Base-by-base conservation (phyloP, 2,329 filamentous ascomycete species). In the Lachnellula occidentalis region DNA sequence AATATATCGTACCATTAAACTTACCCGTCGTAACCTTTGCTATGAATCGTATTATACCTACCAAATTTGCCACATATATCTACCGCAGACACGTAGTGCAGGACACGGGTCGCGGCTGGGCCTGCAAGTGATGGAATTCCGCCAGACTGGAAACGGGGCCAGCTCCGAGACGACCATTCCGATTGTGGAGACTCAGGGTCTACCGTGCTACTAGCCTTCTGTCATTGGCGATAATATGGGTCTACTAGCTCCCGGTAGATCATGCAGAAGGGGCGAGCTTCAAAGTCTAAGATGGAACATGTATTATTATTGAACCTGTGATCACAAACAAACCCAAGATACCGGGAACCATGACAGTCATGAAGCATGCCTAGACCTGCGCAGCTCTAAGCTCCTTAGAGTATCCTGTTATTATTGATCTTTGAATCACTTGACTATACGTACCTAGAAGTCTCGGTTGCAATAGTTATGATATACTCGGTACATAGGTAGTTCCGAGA, bases 141-240 rank as follows among this genome's bases (percentile, higher is more conserved):
- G 50, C 58, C 58, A 62, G 48, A 51, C 61, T 61, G 58, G 61
- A 64, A 60, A 31, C 34, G 58, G 59, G 50, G 49, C 51, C 14
- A 51, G 6, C 51, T 52, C 60, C 60, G 61, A 61, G 22, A 31
- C 9, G 6, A 21, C 58, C 54, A 57, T 43, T 12, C 58, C 39
- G 8, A 4, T 41, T 36, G 19, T 36, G 19, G 12, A 22, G 46
- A 21, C 14, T 45, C 49, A 22, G 19, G 5, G n/a, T n/a, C 34
- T 34, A n/a, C n/a, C n/a, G n/a, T n/a, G n/a, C n/a, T n/a, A 48
- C 27, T 22, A 24, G 21, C 34, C 17, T 45, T 36, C 7, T 50
- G 54, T 54, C 50, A 53, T 57, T 61, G 51, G 34, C 42, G 53
- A 56, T 41, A 24, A 36, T n/a, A 53, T 21, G 53, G 27, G 27